Evolutionary conservation across 352 stramenopile genomes (phyloP).

Genomic region (Phytophthora syringae): DNA sequence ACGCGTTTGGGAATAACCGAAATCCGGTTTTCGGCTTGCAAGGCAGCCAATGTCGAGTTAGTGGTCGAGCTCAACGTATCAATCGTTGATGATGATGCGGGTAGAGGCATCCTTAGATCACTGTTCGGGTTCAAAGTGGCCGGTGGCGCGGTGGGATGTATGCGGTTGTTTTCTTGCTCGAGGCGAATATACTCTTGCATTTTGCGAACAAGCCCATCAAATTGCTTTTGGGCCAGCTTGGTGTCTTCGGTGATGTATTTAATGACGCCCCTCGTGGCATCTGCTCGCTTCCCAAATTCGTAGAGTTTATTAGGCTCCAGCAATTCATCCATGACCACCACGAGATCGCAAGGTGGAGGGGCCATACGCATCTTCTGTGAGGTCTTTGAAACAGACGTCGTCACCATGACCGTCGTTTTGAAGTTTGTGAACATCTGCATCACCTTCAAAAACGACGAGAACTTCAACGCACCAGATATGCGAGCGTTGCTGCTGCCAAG

Average conservation of each 20-base stretch:
- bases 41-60: constrained; percentile 20
- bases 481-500: constrained; percentile 72
- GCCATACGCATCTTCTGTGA: constrained; percentile 53
- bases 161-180: constrained; percentile 43
- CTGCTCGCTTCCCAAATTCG: constrained; percentile 62
- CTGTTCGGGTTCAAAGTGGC: constrained; percentile 1
- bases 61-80: background rate
- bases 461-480: constrained; percentile 59
- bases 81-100: constrained; percentile 19
- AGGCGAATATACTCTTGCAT: constrained; percentile 64
- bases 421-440: constrained; percentile 64
- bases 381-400: constrained; percentile 70
- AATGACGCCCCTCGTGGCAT: constrained; percentile 48
- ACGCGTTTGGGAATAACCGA: constrained; percentile 16
- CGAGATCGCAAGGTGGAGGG: constrained; percentile 64
- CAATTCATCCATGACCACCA: constrained; percentile 83
- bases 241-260: constrained; percentile 74
- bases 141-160: constrained; percentile 4
- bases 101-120: constrained; percentile 16
- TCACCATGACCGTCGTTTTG: constrained; percentile 76
- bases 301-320: constrained; percentile 78
- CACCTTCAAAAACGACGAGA: constrained; percentile 76
- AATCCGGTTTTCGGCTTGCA: constrained; percentile 22
- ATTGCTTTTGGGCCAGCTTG: constrained; percentile 56
- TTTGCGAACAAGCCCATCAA: constrained; percentile 60